These are phyloP conservation scores for Zea luxurians DNA, from an alignment of 176 grass and related monocot genomes.

Conservation along the genomic window DNA sequence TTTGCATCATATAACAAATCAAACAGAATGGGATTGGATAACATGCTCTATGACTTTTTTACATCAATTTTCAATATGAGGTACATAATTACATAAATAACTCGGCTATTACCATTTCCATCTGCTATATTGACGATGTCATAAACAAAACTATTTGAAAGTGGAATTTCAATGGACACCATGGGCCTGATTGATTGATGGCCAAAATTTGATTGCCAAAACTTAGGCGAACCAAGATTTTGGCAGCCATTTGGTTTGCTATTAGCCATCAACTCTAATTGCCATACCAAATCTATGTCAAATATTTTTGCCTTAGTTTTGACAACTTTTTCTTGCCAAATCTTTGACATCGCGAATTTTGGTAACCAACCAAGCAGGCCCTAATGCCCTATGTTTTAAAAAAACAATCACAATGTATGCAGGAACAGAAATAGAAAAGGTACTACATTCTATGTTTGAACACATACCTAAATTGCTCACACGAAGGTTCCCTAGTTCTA, in stretches of 20 bases:
- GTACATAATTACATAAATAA: background rate
- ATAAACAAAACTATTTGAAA: background rate
- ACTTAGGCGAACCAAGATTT: no score
- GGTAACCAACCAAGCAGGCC: no score
- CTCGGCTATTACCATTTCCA: background rate
- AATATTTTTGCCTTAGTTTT: no score
- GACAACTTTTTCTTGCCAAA: no score
- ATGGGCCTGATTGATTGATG: no score
- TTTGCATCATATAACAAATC: slow-evolving; percentile 3
- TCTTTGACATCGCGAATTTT: no score
- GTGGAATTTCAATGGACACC: background rate
- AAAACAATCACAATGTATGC: background rate
- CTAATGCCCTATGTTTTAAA: background rate
- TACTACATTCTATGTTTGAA: slow-evolving; percentile 15
- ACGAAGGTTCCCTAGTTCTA: slow-evolving; percentile 81
- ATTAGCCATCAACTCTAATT: no score
- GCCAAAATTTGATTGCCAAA: no score
- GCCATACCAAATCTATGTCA: no score
- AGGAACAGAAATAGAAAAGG: slow-evolving; percentile 28
- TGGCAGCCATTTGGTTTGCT: no score
- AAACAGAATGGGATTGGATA: background rate
- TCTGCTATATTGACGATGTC: background rate
- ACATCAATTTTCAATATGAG: background rate
- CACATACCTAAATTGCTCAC: slow-evolving; percentile 86
- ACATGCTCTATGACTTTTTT: slow-evolving; percentile 21